Conservation (phyloP, 2,329 filamentous ascomycete species). For the Sporothrix brunneoviolacea region DNA sequence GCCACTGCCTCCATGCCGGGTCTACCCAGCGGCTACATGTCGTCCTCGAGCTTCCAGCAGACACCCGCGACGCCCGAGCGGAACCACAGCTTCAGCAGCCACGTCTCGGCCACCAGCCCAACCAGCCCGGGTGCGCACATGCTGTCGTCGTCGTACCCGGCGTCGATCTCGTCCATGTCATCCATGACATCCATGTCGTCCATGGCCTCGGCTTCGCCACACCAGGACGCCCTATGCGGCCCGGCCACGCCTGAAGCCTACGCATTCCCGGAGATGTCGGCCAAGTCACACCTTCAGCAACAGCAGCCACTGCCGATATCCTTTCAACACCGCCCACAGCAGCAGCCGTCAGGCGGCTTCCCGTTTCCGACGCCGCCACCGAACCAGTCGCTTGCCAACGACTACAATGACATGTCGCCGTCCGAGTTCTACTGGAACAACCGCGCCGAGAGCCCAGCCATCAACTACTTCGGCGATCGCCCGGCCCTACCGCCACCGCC, state of each 20-base stretch:
- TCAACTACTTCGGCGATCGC: constrained; percentile 24
- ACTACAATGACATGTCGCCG: constrained; percentile 15
- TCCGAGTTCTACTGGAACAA: constrained; percentile 17
- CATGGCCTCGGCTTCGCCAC: constrained; percentile 8
- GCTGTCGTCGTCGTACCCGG: constrained; percentile 74
- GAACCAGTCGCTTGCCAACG: constrained; percentile 8
- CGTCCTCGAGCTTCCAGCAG: constrained; percentile 7
- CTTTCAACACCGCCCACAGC: constrained; percentile 29
- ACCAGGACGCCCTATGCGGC: constrained; percentile 7
- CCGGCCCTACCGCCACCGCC: constrained; percentile 16
- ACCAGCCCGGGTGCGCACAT: constrained; percentile 72
- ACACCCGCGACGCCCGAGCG: constrained; percentile 16
- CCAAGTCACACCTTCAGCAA: background rate
- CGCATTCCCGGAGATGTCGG: constrained; percentile 12
- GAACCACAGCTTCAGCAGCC: constrained; percentile 17
- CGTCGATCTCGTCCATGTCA: constrained; percentile 51
- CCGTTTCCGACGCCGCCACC: constrained; percentile 9
- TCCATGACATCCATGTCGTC: constrained; percentile 46
- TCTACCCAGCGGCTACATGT: no score
- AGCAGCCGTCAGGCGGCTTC: background rate
- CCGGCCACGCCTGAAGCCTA: constrained; percentile 14
- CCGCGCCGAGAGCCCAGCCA: constrained; percentile 16
- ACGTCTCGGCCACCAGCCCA: constrained; percentile 8
- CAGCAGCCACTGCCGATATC: constrained; percentile 11
- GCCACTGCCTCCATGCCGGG: no score